Conservation (phyloP, 176 grass and related monocot genomes). For the Lolium rigidum region DNA sequence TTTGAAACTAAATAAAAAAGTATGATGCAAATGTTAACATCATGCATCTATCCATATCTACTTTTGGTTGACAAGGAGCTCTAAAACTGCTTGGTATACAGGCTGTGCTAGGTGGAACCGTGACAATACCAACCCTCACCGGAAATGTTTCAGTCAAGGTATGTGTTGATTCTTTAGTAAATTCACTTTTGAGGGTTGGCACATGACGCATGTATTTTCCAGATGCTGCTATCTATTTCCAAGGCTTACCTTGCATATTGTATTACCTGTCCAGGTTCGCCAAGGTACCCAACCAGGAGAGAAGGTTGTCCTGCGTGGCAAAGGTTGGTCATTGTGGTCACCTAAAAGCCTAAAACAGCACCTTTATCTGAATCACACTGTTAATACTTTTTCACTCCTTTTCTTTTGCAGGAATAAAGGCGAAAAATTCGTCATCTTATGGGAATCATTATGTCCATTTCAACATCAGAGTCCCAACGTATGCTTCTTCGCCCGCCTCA, state of each 20-base stretch:
- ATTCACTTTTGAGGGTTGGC: not conserved
- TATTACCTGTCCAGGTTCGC: constrained; percentile 59
- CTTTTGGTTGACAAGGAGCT: constrained; percentile 7
- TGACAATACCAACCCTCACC: constrained; percentile 80
- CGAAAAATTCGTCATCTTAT: constrained; percentile 54
- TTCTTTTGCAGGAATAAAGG: constrained; percentile 75
- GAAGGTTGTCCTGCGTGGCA: constrained; percentile 81
- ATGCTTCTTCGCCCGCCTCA: constrained; percentile 28
- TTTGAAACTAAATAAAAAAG: constrained; percentile 9
- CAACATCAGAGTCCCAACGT: constrained; percentile 76
- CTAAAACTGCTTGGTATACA: constrained; percentile 54
- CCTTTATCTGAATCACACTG: constrained; percentile 21
- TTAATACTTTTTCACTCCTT: not conserved
- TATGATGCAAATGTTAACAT: not conserved
- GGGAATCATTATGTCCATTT: constrained; percentile 95
- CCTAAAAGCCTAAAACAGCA: not conserved
- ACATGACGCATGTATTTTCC: constrained; percentile 14
- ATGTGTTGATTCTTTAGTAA: constrained; percentile 3
- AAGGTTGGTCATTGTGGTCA: constrained; percentile 58
- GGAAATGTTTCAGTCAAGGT: constrained; percentile 95
- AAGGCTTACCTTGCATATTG: constrained; percentile 5
- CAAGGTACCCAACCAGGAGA: constrained; percentile 92
- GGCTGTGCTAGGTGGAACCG: constrained; percentile 85
- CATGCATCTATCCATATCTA: not conserved
- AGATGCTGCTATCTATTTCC: constrained; percentile 21